These are phyloP conservation scores for Acanthamoeba sp. DNA, from an alignment of 208 protist genomes.

Conservation along the genomic window DNA sequence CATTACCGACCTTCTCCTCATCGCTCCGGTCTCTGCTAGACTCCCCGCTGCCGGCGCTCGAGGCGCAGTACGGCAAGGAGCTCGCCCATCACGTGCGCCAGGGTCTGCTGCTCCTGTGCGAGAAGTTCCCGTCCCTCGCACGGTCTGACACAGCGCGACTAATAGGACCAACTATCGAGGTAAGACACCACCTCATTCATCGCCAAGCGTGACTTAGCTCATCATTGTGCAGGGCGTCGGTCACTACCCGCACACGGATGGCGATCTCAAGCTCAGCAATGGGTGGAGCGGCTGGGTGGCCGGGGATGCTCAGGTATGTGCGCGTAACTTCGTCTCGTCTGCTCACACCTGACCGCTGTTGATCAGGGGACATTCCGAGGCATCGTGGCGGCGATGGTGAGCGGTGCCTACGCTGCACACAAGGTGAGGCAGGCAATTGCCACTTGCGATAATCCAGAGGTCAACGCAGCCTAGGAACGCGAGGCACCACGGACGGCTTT, in stretches of 20 bases:
- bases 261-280: not conserved
- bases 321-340: no score
- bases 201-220: no score
- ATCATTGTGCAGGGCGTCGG: not conserved
- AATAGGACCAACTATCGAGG: not conserved
- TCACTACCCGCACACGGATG: constrained; percentile 6
- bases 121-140: not conserved
- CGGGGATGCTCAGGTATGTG: not conserved
- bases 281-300: not conserved
- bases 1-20: not conserved
- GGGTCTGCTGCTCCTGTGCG: not conserved
- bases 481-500: no score
- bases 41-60: not conserved
- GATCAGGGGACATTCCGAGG: not conserved
- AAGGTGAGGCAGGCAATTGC: not conserved
- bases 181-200: no score
- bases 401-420: constrained; percentile 13
- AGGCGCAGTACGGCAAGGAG: not conserved
- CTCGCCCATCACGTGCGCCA: not conserved
- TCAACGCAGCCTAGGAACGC: not conserved
- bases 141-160: not conserved
- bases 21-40: not conserved
- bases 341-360: no score
- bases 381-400: constrained; percentile 62
- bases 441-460: not conserved